Evolutionary conservation across 768 basidiomycete species (phyloP).

Genomic region (Peribolospora kevripleyi): DNA sequence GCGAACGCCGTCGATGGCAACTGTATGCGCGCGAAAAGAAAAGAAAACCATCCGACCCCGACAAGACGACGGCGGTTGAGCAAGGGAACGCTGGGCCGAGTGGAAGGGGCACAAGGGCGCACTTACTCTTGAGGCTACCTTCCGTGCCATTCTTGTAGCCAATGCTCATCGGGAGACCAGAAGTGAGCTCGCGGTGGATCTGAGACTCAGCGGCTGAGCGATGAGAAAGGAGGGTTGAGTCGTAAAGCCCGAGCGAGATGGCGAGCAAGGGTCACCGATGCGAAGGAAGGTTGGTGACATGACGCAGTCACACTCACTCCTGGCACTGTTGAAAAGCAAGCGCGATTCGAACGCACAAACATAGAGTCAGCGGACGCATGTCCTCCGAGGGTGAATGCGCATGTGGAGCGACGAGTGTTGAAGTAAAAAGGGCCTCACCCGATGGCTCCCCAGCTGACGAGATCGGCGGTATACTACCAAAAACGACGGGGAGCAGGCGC

Average conservation of each 20-base stretch:
- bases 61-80: no score
- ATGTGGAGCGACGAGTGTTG: no score
- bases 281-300: no score
- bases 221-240: not conserved
- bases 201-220: slow-evolving; percentile 48
- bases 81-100: no score
- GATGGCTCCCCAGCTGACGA: slow-evolving; percentile 87
- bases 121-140: slow-evolving; percentile 31
- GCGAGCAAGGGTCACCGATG: no score
- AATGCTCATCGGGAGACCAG: slow-evolving; percentile 76
- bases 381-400: no score
- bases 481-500: no score
- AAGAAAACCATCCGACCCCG: no score
- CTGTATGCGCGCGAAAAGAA: no score
- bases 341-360: slow-evolving; percentile 14
- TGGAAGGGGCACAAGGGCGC: no score
- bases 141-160: slow-evolving; percentile 99
- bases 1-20: slow-evolving; percentile 86
- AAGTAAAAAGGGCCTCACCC: slow-evolving; percentile 17
- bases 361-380: slow-evolving; percentile 14
- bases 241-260: no score
- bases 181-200: slow-evolving; percentile 65
- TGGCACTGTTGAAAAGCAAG: not conserved
- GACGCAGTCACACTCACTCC: no score
- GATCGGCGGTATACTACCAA: slow-evolving; percentile 55